A percentile compares a stretch with the other conserved stretches of the same genome.
phyloP scores from a whole-genome alignment of 176 grass and related monocot genomes.

The Carex littledalei region DNA sequence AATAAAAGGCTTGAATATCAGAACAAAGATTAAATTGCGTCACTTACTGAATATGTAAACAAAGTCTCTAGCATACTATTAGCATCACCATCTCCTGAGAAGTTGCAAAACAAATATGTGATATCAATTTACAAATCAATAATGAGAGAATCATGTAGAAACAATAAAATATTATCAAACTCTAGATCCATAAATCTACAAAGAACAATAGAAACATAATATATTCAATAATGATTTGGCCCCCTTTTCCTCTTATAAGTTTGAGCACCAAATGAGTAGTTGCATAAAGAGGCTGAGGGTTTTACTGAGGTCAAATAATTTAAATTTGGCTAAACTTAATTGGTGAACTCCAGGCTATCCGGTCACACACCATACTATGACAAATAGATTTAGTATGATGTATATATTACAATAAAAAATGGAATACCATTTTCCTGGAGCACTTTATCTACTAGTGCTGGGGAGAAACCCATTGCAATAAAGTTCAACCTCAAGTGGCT shows the following conservation, averaged over 20 bases:
- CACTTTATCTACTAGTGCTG: conserved; percentile 62
- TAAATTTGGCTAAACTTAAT: neutral
- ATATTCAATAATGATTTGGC: neutral
- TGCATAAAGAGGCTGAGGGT: too few species aligned
- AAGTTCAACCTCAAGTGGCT: conserved; percentile 51
- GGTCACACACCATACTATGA: neutral
- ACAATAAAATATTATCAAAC: neutral
- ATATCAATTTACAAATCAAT: neutral
- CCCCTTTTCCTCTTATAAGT: too few species aligned
- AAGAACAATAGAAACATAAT: neutral
- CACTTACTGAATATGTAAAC: conserved; percentile 68
- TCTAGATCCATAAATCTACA: neutral
- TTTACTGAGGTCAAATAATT: neutral
- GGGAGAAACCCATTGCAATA: conserved; percentile 70
- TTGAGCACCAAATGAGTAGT: too few species aligned
- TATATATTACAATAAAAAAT: neutral
- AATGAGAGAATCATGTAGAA: neutral
- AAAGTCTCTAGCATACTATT: conserved; percentile 53
- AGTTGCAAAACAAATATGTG: conserved; percentile 29
- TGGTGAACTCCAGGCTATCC: neutral
- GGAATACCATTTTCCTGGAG: conserved; percentile 62
- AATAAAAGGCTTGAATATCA: neutral
- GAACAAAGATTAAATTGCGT: neutral
- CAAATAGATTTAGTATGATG: neutral
- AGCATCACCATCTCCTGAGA: conserved; percentile 53